These are phyloP conservation scores for Raffaelea deltoideospora DNA, from an alignment of 2,329 filamentous ascomycete genomes.

Conservation along the genomic window DNA sequence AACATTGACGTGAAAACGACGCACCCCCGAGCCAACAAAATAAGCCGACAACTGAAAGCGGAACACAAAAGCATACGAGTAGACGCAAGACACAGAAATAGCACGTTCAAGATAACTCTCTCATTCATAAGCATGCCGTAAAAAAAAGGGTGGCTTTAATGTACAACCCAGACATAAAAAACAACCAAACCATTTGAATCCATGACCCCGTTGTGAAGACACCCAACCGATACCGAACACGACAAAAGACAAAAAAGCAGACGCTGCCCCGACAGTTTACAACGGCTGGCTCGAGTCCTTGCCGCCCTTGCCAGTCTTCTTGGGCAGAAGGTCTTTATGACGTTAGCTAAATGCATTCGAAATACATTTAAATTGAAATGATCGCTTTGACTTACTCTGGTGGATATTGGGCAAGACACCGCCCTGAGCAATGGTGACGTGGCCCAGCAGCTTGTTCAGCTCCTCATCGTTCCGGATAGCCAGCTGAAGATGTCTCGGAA, in stretches of 20 bases:
- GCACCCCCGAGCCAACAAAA: no score
- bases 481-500: conserved; percentile 94
- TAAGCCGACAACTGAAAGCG: no score
- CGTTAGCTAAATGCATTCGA: conserved; percentile 10
- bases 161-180: conserved; percentile 52
- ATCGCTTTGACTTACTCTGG: conserved; percentile 76
- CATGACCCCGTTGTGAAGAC: conserved; percentile 74
- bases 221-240: conserved; percentile 48
- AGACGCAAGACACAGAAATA: neutral
- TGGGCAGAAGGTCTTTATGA: conserved; percentile 75
- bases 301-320: conserved; percentile 94
- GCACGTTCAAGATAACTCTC: conserved; percentile 8
- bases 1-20: no score
- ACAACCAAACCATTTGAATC: conserved; percentile 57
- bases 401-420: conserved; percentile 99
- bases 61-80: conserved; percentile 2
- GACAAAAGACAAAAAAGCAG: conserved; percentile 41
- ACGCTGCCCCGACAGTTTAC: conserved; percentile 37
- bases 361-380: neutral
- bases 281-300: conserved; percentile 92
- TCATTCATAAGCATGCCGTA: conserved; percentile 50
- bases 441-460: conserved; percentile 95
- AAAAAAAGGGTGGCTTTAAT: conserved; percentile 46
- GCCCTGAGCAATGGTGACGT: conserved; percentile 94
- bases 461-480: conserved; percentile 99